Conservation (phyloP, 2,329 filamentous ascomycete species). For the Ceratocystis cubensis region DNA sequence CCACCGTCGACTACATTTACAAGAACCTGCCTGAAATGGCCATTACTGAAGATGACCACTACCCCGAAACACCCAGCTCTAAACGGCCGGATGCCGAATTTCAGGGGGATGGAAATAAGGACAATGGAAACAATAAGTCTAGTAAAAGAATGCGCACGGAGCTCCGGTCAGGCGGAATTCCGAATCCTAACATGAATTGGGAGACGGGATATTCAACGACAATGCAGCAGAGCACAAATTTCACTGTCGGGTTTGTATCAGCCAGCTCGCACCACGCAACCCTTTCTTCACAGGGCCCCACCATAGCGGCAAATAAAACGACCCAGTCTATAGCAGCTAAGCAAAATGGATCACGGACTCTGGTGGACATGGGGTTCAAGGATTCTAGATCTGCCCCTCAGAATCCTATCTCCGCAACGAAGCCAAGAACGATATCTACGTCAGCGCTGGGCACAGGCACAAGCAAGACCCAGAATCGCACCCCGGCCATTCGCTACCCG, state of each 20-base stretch:
- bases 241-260: slow-evolving; percentile 55
- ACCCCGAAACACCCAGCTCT: slow-evolving; percentile 49
- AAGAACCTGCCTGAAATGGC: slow-evolving; percentile 41
- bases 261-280: slow-evolving; percentile 36
- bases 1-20: slow-evolving; percentile 43
- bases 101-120: neutral
- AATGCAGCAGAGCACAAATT: slow-evolving; percentile 46
- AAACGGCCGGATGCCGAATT: slow-evolving; percentile 23
- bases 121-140: slow-evolving; percentile 23
- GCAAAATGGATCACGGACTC: neutral
- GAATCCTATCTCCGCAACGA: neutral
- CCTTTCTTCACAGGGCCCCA: slow-evolving; percentile 28
- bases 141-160: slow-evolving; percentile 22
- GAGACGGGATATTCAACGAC: slow-evolving; percentile 43
- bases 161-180: slow-evolving; percentile 23
- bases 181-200: slow-evolving; percentile 31
- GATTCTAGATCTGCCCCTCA: neutral
- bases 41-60: slow-evolving; percentile 52
- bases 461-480: neutral
- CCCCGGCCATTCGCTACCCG: neutral
- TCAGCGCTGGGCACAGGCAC: neutral
- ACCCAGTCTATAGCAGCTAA: neutral
- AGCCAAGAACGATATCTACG: neutral
- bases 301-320: slow-evolving; percentile 20
- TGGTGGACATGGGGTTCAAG: slow-evolving; percentile 1